Evolutionary conservation across 2,329 filamentous ascomycete species (phyloP).

Genomic region (Xylaria sp.): DNA sequence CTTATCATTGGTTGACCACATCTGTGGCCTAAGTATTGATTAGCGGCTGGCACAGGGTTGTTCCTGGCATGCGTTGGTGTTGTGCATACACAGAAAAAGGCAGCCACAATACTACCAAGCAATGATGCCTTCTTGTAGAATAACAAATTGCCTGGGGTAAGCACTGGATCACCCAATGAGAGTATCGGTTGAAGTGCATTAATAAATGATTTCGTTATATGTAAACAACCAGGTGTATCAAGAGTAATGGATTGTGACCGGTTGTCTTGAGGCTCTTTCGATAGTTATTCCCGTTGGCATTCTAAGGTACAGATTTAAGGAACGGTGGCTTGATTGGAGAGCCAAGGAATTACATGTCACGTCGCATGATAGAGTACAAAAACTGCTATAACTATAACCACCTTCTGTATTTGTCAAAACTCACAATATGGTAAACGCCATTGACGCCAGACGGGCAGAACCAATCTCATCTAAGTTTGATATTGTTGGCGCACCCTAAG

Average conservation of each 20-base stretch:
- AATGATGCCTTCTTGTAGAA: not conserved
- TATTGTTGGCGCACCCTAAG: not conserved
- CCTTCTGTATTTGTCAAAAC: slow-evolving; percentile 16
- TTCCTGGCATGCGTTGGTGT: not conserved
- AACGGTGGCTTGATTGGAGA: not conserved
- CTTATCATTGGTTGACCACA: not conserved
- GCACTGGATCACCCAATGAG: no score
- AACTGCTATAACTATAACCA: not conserved
- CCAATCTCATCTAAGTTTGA: not conserved
- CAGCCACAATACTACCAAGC: not conserved
- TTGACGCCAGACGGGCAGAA: slow-evolving; percentile 3
- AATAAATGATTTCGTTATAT: not conserved
- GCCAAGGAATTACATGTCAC: not conserved
- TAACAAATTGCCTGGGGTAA: not conserved
- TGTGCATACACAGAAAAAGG: not conserved
- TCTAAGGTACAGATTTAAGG: not conserved
- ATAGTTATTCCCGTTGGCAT: not conserved
- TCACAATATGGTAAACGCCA: not conserved
- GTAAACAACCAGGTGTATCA: not conserved
- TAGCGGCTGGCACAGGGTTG: no score
- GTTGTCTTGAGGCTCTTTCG: not conserved
- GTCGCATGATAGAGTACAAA: slow-evolving; percentile 4
- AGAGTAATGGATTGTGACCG: not conserved
- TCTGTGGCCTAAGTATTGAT: no score
- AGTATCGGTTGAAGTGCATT: no score